Evolutionary conservation across 2,329 filamentous ascomycete genomes (phyloP), one percentile per base, ranked within the genome.

Genomic region (Alternaria solani): DNA sequence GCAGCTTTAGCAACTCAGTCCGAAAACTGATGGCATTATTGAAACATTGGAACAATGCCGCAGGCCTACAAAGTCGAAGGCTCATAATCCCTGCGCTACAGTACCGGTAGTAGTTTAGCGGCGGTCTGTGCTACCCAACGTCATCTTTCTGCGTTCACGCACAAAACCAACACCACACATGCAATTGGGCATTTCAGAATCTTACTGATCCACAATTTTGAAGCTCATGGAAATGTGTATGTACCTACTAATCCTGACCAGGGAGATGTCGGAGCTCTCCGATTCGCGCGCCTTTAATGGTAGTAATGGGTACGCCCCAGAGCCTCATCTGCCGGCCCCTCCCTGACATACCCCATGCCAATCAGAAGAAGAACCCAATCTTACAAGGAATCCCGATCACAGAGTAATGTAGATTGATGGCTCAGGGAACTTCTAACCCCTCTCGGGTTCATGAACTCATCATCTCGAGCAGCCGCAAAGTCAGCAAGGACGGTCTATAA

Each of bases 401-500:
- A n/a, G 20, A 0, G 7, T 20, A 20, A 38, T 49, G 5, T 18
- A 4, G 2, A 2, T 26, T 5, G 32, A 36, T 38, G 32, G 46
- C 12, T 49, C 46, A 49, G 46, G 46, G 46, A 16, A 16, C 34
- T 14, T 36, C 23, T 38, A n/a, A 12, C 11, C 46, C 46, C 32
- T n/a, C 23, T 30, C 14, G 1, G 4, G 32, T 14, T 11, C 7
- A 7, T 51, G 49, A 18, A 41, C 4, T 41, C 34, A 41, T 16
- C 34, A 39, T 6, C 34, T 39, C 28, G 11, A 39, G 49, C 16
- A 28, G 4, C 36, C 36, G 25, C 32, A 30, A 34, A 41, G 26
- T 36, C 49, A 14, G 3, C 11, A 36, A 56, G 38, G 28, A 28
- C 7, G 26, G 36, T 39, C n/a, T 47, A 57, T 60, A 60, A 60